Evolutionary conservation across 169 alveolate genomes (phyloP), one percentile per base, ranked within the genome.

Genomic region (Babesia caballi): DNA sequence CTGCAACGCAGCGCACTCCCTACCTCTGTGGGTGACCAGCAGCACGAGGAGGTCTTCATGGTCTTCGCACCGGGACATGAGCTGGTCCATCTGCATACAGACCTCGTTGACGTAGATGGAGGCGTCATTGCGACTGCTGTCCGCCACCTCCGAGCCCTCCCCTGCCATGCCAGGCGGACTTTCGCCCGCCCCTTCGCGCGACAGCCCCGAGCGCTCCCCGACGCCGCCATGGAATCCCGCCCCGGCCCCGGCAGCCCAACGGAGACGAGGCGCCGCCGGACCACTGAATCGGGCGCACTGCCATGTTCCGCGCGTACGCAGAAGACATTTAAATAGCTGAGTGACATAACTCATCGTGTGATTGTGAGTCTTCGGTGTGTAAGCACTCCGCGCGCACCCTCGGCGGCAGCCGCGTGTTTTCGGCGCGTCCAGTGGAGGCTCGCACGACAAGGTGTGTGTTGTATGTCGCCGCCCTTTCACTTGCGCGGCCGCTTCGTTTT

Each of bases 21-120:
- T 49, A 75, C 85, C 87, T 80, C 93, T 80, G 56, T 88, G 93
- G 9, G 93, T 88, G 19, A 88, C 83, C 41, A 88, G 73, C 28
- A 84, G 51, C 14, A 80, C 78, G 14, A 88, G 71, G 27, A 88
- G 47, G 33, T 84, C 89, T 44, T 88, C 93, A 57, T 83, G 82
- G 47, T 80, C 82, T 28, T 84, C 77, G 65, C 91, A 88, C 44
- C 44, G 67, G 33, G 63, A 49, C 59, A 88, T 56, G 33, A 52
- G 59, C 59, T 77, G 82, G 57, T 88, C 93, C 90, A 84, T 71
- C 56, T 88, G 83, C 78, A 88, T 75, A 63, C 93, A 88, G 27
- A 78, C 50, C 21, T 85, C 88, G 53, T 84, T 88, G 69, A 88
- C 58, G 42, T 88, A 88, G 42, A 85, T 68, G 53, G 71, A 35